Percentiles rank a stretch among this genome's conserved stretches.
Evolutionary conservation across 208 protist genomes (phyloP).

Genomic region (Leishmania lainsoni): DNA sequence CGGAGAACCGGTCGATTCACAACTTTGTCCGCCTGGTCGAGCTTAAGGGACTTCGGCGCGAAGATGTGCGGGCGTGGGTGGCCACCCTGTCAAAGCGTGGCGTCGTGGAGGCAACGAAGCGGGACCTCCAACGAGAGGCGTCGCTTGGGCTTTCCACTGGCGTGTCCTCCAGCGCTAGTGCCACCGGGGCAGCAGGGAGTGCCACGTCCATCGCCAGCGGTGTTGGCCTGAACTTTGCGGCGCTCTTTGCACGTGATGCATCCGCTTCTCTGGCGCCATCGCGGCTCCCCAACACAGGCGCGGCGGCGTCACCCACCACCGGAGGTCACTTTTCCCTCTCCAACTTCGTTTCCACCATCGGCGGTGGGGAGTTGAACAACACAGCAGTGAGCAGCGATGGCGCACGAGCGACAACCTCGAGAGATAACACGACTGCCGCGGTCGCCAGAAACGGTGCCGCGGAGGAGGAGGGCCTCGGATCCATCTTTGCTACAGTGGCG

Average conservation of each 20-base stretch:
- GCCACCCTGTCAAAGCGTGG: conserved; percentile 79
- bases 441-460: conserved; percentile 3
- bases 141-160: conserved; percentile 46
- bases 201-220: conserved; percentile 5
- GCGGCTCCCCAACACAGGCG: not conserved
- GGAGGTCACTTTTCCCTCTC: conserved; percentile 33
- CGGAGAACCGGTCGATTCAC: conserved; percentile 87
- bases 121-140: conserved; percentile 57
- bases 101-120: conserved; percentile 85
- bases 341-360: conserved; percentile 36
- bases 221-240: conserved; percentile 50
- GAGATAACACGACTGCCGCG: not conserved
- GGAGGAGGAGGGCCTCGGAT: conserved; percentile 53
- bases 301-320: conserved; percentile 6
- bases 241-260: conserved; percentile 50
- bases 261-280: conserved; percentile 11
- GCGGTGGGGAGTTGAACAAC: not conserved
- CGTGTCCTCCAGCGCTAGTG: conserved; percentile 8
- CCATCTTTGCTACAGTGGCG: conserved; percentile 60
- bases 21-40: conserved; percentile 88
- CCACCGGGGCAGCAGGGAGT: conserved; percentile 5
- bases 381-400: not conserved
- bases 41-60: conserved; percentile 79
- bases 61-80: conserved; percentile 82
- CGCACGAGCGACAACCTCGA: not conserved